Evolutionary conservation across 257 asterid genomes (phyloP).

Genomic region (Salvia miltiorrhiza): DNA sequence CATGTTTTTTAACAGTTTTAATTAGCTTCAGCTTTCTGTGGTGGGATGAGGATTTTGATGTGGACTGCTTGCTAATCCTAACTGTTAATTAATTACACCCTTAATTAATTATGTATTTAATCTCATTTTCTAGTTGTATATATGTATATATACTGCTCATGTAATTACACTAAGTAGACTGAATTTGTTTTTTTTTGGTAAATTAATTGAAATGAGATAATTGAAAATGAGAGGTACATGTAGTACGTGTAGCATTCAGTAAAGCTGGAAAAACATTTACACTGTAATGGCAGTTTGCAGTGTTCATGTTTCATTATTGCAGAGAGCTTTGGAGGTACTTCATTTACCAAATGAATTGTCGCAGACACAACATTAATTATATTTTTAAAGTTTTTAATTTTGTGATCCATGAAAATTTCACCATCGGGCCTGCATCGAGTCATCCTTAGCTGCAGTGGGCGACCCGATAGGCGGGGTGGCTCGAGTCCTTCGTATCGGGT

Average conservation of each 20-base stretch:
- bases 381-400: no score
- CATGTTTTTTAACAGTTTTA: conserved; percentile 14
- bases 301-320: conserved; percentile 10
- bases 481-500: no score
- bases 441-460: no score
- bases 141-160: no score
- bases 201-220: neutral
- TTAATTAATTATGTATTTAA: conserved; percentile 11
- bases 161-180: neutral
- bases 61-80: conserved; percentile 11
- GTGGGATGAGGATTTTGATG: conserved; percentile 47
- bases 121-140: neutral
- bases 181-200: neutral
- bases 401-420: no score
- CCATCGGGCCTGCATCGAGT: no score
- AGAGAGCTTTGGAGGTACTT: conserved; percentile 3
- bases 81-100: conserved; percentile 37
- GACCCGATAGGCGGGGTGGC: no score
- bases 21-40: conserved; percentile 21
- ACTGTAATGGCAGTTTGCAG: conserved; percentile 19
- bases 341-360: neutral
- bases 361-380: no score
- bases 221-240: conserved; percentile 3
- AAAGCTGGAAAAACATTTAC: conserved; percentile 12
- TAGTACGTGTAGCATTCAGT: conserved; percentile 20